phyloP scores from a whole-genome alignment of 176 grass and related monocot species.

The Avena insularis region DNA sequence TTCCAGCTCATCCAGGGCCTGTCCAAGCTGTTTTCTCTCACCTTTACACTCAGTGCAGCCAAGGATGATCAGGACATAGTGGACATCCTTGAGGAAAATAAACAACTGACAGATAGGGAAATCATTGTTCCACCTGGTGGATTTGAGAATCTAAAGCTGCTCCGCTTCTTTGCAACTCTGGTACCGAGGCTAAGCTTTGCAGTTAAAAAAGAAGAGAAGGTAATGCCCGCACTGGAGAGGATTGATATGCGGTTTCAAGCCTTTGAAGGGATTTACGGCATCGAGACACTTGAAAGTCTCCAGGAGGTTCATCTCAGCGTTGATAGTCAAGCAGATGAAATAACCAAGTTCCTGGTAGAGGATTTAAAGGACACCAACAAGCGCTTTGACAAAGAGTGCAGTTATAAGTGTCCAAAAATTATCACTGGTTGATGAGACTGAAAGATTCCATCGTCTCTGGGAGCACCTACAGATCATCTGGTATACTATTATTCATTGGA shows the following conservation, averaged over 20 bases:
- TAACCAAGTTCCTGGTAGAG: too few relatives aligned
- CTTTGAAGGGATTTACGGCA: too few relatives aligned
- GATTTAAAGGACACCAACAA: not conserved
- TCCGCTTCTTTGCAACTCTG: not conserved
- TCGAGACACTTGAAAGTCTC: too few relatives aligned
- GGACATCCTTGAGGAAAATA: not conserved
- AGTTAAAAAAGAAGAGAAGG: not conserved
- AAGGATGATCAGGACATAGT: not conserved
- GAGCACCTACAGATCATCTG: too few relatives aligned
- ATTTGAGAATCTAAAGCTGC: not conserved
- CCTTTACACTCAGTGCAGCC: not conserved
- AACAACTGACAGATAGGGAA: not conserved
- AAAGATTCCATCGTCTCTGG: too few relatives aligned
- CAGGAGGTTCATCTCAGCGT: too few relatives aligned
- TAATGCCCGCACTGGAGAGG: not conserved
- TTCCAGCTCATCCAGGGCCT: not conserved
- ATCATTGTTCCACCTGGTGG: constrained; percentile 8
- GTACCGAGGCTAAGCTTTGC: not conserved
- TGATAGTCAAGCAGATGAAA: too few relatives aligned
- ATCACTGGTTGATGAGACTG: too few relatives aligned
- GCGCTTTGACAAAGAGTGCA: too few relatives aligned
- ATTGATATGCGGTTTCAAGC: too few relatives aligned
- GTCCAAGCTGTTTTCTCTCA: not conserved
- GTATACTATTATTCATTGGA: too few relatives aligned
- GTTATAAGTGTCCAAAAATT: too few relatives aligned